Conservation (phyloP, 345 rosid species). For the Bruguiera sexangula region DNA sequence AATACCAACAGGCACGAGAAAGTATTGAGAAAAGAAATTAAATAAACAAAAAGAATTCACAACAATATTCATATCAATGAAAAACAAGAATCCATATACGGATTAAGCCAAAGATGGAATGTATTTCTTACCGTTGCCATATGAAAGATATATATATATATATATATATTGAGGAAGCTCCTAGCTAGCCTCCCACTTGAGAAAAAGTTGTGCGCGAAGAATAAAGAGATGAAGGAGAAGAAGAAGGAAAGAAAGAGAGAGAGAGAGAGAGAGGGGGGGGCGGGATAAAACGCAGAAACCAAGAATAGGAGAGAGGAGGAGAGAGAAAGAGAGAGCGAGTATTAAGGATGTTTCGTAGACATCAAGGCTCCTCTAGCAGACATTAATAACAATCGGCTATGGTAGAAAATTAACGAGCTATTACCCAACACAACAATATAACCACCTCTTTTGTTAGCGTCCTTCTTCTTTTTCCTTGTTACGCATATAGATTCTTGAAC, state of each 20-base stretch:
- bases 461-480: too few relatives aligned
- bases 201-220: not conserved
- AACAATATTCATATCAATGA: too few relatives aligned
- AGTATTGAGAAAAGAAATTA: too few relatives aligned
- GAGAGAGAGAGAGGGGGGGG: not conserved
- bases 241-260: not conserved
- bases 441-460: too few relatives aligned
- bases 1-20: too few relatives aligned
- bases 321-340: not conserved
- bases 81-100: too few relatives aligned
- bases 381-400: not conserved
- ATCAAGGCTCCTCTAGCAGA: not conserved
- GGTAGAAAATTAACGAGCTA: too few relatives aligned
- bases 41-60: too few relatives aligned
- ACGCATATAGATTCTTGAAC: too few relatives aligned
- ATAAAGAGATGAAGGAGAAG: not conserved
- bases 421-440: too few relatives aligned
- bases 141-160: not conserved
- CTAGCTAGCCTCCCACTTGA: not conserved
- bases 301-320: not conserved
- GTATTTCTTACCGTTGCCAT: slow-evolving; percentile 29
- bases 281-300: not conserved
- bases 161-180: not conserved
- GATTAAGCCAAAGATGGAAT: not conserved
- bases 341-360: slow-evolving; percentile 6